A percentile compares a stretch with the other conserved stretches of the same genome.
These are phyloP conservation scores for Backusella luteola DNA, from an alignment of 192 early-diverging fungal genomes.

Conservation along the genomic window DNA sequence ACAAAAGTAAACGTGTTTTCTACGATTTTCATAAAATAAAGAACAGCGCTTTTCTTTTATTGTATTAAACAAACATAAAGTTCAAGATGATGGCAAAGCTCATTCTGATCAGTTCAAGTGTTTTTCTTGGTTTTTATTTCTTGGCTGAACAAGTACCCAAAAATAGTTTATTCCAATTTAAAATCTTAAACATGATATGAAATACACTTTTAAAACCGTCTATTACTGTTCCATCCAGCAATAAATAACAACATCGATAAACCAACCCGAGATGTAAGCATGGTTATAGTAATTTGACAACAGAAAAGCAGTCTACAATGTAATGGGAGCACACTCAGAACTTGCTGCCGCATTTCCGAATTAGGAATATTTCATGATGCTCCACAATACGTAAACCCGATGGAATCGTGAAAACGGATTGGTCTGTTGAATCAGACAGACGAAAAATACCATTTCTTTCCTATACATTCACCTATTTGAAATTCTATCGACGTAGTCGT, in stretches of 20 bases:
- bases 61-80: background rate
- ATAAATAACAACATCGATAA: too few species aligned
- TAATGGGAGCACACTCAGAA: background rate
- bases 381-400: background rate
- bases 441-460: too few species aligned
- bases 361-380: background rate
- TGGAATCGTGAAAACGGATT: too few species aligned
- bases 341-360: background rate
- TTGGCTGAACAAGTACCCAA: background rate
- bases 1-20: background rate
- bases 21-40: background rate
- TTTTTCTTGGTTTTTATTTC: background rate
- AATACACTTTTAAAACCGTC: background rate
- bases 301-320: background rate
- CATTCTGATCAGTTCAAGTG: background rate
- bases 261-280: background rate
- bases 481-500: too few species aligned
- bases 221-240: too few species aligned
- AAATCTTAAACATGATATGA: background rate
- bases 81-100: background rate
- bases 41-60: background rate
- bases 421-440: too few species aligned
- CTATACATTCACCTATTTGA: too few species aligned
- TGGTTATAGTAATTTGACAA: background rate
- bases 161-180: background rate